These are phyloP conservation scores for Pythium plurisporium DNA, from an alignment of 352 stramenopile genomes.

Conservation along the genomic window DNA sequence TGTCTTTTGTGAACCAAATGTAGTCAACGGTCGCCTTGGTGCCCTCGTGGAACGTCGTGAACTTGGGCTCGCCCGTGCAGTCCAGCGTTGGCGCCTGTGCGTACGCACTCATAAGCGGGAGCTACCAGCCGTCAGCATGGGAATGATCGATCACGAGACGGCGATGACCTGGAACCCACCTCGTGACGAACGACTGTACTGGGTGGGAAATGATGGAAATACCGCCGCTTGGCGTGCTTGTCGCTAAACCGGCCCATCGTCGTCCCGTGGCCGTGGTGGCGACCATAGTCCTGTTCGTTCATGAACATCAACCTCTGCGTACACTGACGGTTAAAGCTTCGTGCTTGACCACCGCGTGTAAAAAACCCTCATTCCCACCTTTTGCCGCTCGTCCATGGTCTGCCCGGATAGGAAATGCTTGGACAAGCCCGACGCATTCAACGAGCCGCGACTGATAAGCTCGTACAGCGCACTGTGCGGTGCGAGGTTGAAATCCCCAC, in stretches of 20 bases:
- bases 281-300: slow-evolving; percentile 17
- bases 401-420: slow-evolving; percentile 48
- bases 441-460: slow-evolving; percentile 39
- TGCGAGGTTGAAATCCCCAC: slow-evolving; percentile 65
- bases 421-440: slow-evolving; percentile 42
- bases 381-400: slow-evolving; percentile 25
- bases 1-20: slow-evolving; percentile 53
- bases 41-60: slow-evolving; percentile 61
- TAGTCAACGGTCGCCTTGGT: slow-evolving; percentile 66
- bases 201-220: slow-evolving; percentile 19
- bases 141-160: too few species aligned
- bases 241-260: slow-evolving; percentile 18
- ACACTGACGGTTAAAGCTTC: not conserved
- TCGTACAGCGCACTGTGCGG: slow-evolving; percentile 65
- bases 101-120: slow-evolving; percentile 59
- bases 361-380: slow-evolving; percentile 8
- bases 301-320: slow-evolving; percentile 8
- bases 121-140: slow-evolving; percentile 15
- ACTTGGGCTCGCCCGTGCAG: slow-evolving; percentile 64
- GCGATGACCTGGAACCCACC: too few species aligned
- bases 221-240: slow-evolving; percentile 8
- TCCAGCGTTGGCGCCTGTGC: slow-evolving; percentile 39
- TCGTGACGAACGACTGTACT: slow-evolving; percentile 12
- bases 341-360: too few species aligned
- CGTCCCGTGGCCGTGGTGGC: slow-evolving; percentile 24